A percentile compares a stretch with the other conserved stretches of the same genome.
Conservation (phyloP, 148 eudicot genomes). For the Fallopia convolvulus region DNA sequence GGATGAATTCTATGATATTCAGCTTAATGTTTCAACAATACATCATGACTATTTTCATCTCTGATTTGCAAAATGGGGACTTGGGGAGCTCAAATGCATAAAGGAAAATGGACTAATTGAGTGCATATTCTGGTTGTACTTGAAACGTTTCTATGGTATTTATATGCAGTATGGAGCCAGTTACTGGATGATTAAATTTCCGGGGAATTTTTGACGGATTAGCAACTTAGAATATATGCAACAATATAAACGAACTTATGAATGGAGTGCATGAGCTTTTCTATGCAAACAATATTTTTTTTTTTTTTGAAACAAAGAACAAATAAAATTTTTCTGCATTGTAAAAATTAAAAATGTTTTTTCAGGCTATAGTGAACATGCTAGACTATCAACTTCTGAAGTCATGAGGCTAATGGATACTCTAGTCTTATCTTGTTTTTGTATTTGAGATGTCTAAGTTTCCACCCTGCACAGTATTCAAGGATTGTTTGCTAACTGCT, state of each 20-base stretch:
- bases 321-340: background rate
- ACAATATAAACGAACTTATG: background rate
- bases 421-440: background rate
- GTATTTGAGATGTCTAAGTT: background rate
- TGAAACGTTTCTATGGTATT: no score
- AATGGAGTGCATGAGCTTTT: background rate
- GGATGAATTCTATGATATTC: background rate
- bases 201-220: background rate
- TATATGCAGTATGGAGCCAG: no score
- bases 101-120: no score
- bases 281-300: background rate
- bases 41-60: background rate
- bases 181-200: background rate
- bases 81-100: slow-evolving; percentile 3
- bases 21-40: background rate
- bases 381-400: background rate
- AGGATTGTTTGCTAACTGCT: background rate
- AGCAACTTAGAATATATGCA: background rate
- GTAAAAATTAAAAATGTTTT: background rate
- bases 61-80: background rate
- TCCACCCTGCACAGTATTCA: background rate
- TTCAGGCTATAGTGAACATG: background rate
- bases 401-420: background rate
- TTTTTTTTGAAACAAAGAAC: background rate
- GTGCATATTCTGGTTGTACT: no score